A percentile compares a stretch with the other conserved stretches of the same genome.
Evolutionary conservation across 768 basidiomycete species (phyloP).

Genomic region (Neoboletus brunneissimus): DNA sequence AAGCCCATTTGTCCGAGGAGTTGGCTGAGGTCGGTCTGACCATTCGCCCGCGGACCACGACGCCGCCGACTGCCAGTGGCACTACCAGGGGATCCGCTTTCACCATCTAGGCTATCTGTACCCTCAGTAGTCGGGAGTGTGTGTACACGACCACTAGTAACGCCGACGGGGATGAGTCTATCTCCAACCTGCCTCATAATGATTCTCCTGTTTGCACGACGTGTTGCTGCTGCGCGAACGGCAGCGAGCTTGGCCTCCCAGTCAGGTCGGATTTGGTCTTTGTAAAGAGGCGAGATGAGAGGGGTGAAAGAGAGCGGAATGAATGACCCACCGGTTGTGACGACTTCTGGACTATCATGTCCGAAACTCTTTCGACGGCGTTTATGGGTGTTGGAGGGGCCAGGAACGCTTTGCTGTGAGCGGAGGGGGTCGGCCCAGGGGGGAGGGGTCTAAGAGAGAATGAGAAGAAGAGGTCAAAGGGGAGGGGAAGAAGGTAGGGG

Average conservation of each 20-base stretch:
- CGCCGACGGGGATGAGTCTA: slow-evolving; percentile 93
- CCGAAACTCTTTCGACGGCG: slow-evolving; percentile 87
- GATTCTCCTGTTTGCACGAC: slow-evolving; percentile 92
- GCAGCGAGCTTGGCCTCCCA: slow-evolving; percentile 97
- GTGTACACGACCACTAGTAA: slow-evolving; percentile 84
- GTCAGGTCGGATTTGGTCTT: slow-evolving; percentile 96
- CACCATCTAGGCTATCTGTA: slow-evolving; percentile 42
- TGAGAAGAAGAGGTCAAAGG: background rate
- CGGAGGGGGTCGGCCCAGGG: slow-evolving; percentile 55
- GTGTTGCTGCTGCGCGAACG: slow-evolving; percentile 92
- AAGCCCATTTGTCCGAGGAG: slow-evolving; percentile 61
- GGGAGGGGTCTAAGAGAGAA: slow-evolving; percentile 35
- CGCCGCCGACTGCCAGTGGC: slow-evolving; percentile 52
- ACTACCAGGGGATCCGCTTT: slow-evolving; percentile 29
- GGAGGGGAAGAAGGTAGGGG: background rate
- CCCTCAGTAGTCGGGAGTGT: slow-evolving; percentile 58
- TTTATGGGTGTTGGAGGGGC: slow-evolving; percentile 52
- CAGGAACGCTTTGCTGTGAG: slow-evolving; percentile 38
- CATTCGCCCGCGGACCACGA: slow-evolving; percentile 50
- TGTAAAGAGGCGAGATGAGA: slow-evolving; percentile 6
- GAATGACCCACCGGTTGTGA: slow-evolving; percentile 70
- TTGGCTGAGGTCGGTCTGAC: slow-evolving; percentile 60
- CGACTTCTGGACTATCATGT: slow-evolving; percentile 83
- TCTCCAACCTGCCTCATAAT: slow-evolving; percentile 99
- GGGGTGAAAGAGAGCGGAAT: slow-evolving; percentile 1